A percentile compares a stretch with the other conserved stretches of the same genome.
These are phyloP conservation scores for Pyrenophora seminiperda DNA, from an alignment of 2,329 filamentous ascomycete genomes.

Conservation along the genomic window DNA sequence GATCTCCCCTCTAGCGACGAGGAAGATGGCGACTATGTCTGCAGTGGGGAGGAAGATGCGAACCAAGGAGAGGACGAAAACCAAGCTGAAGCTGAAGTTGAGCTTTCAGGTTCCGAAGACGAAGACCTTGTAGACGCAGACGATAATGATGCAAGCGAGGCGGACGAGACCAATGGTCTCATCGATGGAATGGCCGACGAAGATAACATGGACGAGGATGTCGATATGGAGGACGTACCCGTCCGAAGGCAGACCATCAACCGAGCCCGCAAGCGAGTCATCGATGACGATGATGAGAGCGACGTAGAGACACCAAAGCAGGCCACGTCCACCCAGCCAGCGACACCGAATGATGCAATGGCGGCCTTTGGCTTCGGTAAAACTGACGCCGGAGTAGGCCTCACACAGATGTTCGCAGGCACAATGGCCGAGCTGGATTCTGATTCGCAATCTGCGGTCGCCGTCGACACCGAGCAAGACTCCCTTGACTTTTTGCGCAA, in stretches of 20 bases:
- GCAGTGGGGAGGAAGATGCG: constrained; percentile 54
- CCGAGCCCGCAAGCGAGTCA: constrained; percentile 60
- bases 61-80: constrained; percentile 47
- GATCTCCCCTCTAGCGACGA: constrained; percentile 58
- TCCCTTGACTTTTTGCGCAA: constrained; percentile 58
- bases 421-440: constrained; percentile 73
- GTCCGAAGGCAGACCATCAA: constrained; percentile 56
- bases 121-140: constrained; percentile 36
- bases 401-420: constrained; percentile 89
- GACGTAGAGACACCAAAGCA: constrained; percentile 24
- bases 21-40: constrained; percentile 59
- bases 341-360: constrained; percentile 38
- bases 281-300: constrained; percentile 64
- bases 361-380: constrained; percentile 50
- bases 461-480: constrained; percentile 50
- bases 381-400: constrained; percentile 61
- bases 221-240: constrained; percentile 55
- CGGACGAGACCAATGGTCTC: constrained; percentile 37
- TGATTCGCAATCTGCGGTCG: constrained; percentile 42
- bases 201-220: constrained; percentile 44
- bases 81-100: constrained; percentile 35
- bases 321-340: constrained; percentile 29
- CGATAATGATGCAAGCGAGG: constrained; percentile 19
- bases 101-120: constrained; percentile 37
- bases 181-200: constrained; percentile 52